These are phyloP conservation scores for Paraconiothyrium sp. DNA, from an alignment of 2,329 filamentous ascomycete genomes.

Conservation along the genomic window DNA sequence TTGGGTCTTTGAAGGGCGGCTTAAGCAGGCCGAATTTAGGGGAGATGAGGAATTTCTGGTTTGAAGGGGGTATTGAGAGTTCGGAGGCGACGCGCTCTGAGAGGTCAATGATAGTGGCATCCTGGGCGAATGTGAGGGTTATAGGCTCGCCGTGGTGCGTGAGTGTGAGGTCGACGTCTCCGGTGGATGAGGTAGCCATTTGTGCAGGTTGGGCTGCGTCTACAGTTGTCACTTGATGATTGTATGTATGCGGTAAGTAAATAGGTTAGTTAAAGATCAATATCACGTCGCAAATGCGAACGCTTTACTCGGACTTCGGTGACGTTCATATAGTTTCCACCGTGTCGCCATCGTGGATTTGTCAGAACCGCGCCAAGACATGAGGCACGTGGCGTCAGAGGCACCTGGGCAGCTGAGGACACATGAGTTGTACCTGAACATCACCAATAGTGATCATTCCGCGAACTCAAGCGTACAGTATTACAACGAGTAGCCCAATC, in stretches of 20 bases:
- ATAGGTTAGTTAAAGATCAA: constrained; percentile 42
- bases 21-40: constrained; percentile 73
- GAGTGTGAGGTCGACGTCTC: constrained; percentile 56
- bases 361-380: constrained; percentile 34
- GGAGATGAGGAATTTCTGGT: constrained; percentile 74
- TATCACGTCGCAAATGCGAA: constrained; percentile 14
- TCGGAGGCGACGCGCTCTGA: constrained; percentile 65
- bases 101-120: constrained; percentile 67
- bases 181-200: constrained; percentile 27
- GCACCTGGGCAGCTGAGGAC: not conserved
- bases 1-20: constrained; percentile 69
- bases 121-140: constrained; percentile 57
- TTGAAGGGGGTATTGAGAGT: constrained; percentile 67
- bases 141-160: constrained; percentile 65
- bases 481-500: not conserved
- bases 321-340: constrained; percentile 50
- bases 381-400: constrained; percentile 11
- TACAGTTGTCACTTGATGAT: constrained; percentile 7
- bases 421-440: too few species aligned
- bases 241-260: constrained; percentile 28
- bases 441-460: too few species aligned
- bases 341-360: constrained; percentile 43
- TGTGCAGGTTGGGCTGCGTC: constrained; percentile 9
- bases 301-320: constrained; percentile 35
- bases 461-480: not conserved